Evolutionary conservation across 2,329 filamentous ascomycete genomes (phyloP).

Genomic region (Fusarium phyllophilum): DNA sequence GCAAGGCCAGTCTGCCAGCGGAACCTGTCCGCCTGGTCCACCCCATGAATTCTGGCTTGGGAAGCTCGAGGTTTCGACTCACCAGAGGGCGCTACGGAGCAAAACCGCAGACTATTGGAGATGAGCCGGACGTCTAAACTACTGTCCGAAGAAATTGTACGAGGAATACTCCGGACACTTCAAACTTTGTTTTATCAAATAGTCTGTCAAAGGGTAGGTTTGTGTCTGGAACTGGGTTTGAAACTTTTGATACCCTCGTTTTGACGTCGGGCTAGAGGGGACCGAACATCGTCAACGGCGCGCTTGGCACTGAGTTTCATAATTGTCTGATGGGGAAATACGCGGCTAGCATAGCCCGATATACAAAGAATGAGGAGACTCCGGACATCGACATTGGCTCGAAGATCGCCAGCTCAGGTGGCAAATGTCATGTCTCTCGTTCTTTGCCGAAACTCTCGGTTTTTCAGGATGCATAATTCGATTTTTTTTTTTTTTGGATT

Average conservation of each 20-base stretch:
- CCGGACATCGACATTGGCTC: neutral
- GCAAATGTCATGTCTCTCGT: neutral
- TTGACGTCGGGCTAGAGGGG: neutral
- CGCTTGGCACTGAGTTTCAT: neutral
- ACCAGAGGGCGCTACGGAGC: neutral
- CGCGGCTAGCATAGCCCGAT: neutral
- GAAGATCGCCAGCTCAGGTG: neutral
- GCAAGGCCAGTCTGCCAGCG: slow-evolving; percentile 7
- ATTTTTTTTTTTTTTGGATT: neutral
- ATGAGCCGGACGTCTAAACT: slow-evolving; percentile 6
- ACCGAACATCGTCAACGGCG: neutral
- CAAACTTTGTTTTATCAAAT: neutral
- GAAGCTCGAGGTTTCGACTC: slow-evolving; percentile 32
- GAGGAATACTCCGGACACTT: neutral
- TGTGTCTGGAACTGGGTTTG: neutral
- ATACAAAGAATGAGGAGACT: neutral
- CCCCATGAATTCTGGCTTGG: slow-evolving; percentile 54
- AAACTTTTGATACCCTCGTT: neutral
- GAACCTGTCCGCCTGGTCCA: slow-evolving; percentile 23
- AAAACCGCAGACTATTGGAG: slow-evolving; percentile 17
- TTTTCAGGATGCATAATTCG: neutral
- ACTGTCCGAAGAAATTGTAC: neutral
- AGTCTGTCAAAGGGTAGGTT: too few relatives aligned
- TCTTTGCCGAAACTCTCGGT: neutral
- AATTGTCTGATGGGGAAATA: neutral